phyloP scores from a whole-genome alignment of 2,329 filamentous ascomycete genomes.

The Nemania serpens region DNA sequence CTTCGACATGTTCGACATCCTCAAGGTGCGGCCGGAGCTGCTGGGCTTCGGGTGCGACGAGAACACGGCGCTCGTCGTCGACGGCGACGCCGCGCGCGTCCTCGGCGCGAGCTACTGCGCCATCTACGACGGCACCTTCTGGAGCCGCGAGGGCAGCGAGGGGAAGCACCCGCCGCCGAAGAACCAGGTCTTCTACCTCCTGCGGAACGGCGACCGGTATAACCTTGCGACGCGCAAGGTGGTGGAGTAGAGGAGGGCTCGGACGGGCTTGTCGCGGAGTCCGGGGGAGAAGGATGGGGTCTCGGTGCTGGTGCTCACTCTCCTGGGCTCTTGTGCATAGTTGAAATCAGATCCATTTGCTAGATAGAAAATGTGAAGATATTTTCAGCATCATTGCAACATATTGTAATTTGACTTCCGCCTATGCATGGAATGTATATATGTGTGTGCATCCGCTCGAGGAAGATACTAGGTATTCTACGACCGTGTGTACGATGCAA shows the following conservation, averaged over 20 bases:
- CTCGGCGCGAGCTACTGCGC: slow-evolving; percentile 40
- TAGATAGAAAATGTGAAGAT: too few relatives aligned
- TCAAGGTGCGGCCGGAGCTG: slow-evolving; percentile 39
- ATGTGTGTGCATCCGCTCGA: too few relatives aligned
- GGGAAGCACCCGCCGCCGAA: slow-evolving; percentile 36
- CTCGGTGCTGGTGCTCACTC: too few relatives aligned
- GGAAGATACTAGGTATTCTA: too few relatives aligned
- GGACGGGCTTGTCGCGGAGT: too few relatives aligned
- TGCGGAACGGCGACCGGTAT: slow-evolving; percentile 38
- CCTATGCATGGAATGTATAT: too few relatives aligned
- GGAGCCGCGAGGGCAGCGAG: slow-evolving; percentile 40
- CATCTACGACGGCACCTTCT: slow-evolving; percentile 41
- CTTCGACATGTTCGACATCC: slow-evolving; percentile 44
- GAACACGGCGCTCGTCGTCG: slow-evolving; percentile 42
- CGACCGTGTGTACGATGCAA: too few relatives aligned
- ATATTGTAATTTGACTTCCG: too few relatives aligned
- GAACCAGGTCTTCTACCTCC: slow-evolving; percentile 37
- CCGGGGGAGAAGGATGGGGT: neutral
- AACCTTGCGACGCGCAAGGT: slow-evolving; percentile 38
- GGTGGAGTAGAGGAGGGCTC: slow-evolving; percentile 17
- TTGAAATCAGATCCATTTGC: too few relatives aligned
- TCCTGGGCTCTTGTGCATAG: too few relatives aligned
- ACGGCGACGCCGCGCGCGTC: slow-evolving; percentile 37
- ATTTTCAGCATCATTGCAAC: too few relatives aligned
- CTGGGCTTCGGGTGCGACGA: slow-evolving; percentile 42